Conservation (phyloP, 768 basidiomycete species). For the Russula vinacea region DNA sequence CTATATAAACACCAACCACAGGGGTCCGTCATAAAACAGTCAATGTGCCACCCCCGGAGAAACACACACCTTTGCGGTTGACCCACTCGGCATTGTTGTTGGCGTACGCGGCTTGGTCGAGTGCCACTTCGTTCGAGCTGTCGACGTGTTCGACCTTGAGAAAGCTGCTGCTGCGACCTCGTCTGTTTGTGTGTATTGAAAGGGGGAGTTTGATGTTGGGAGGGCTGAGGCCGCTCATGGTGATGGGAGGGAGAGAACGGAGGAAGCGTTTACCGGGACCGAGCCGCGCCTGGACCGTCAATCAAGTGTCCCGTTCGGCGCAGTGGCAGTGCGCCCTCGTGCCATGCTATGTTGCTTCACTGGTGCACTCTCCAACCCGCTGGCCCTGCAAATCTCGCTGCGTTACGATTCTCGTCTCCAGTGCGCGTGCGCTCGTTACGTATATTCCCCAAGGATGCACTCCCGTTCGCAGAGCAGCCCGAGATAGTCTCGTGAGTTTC, state of each 20-base stretch:
- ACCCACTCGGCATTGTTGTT: conserved; percentile 94
- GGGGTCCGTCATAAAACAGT: background rate
- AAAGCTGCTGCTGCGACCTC: conserved; percentile 66
- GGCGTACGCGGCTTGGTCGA: conserved; percentile 76
- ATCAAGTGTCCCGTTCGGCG: too few species aligned
- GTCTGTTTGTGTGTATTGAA: conserved; percentile 30
- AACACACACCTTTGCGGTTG: conserved; percentile 74
- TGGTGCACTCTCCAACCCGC: conserved; percentile 64
- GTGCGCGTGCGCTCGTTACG: conserved; percentile 65
- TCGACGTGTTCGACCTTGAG: conserved; percentile 85
- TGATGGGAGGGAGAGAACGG: background rate
- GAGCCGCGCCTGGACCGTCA: too few species aligned
- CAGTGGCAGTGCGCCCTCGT: too few species aligned
- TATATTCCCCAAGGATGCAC: conserved; percentile 63
- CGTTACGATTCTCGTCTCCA: conserved; percentile 66
- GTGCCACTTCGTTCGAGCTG: conserved; percentile 65
- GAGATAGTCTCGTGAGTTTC: conserved; percentile 62
- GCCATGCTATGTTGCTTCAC: conserved; percentile 43
- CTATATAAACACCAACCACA: conserved; percentile 41
- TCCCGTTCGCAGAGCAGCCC: conserved; percentile 58
- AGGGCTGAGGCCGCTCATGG: conserved; percentile 20
- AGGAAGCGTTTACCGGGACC: too few species aligned
- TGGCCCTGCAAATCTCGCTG: conserved; percentile 56
- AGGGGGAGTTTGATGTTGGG: conserved; percentile 24
- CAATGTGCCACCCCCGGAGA: background rate